phyloP scores from a whole-genome alignment of 1,284 basidiomycete species.

The Agroathelia rolfsii region DNA sequence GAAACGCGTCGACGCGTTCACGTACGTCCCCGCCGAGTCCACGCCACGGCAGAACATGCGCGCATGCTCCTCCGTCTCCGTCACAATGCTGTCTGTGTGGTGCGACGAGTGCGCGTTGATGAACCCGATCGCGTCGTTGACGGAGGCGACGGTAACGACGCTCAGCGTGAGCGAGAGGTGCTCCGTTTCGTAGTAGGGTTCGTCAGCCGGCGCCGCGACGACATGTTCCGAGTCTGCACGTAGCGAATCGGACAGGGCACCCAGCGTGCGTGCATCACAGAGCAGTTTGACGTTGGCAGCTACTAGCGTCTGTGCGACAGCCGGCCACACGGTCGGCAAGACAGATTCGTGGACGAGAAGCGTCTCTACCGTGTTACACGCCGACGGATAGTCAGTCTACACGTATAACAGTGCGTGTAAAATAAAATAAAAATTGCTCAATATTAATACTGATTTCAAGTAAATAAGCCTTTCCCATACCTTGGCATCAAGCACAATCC shows the following conservation, averaged over 20 bases:
- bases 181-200: conserved; percentile 76
- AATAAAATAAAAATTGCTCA: conserved; percentile 2
- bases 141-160: conserved; percentile 64
- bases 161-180: conserved; percentile 81
- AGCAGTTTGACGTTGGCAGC: conserved; percentile 65
- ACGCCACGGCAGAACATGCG: conserved; percentile 79
- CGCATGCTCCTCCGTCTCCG: conserved; percentile 63
- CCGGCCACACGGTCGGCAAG: conserved; percentile 68
- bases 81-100: conserved; percentile 92
- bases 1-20: conserved; percentile 93
- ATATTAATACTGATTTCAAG: too few species aligned
- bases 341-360: conserved; percentile 76
- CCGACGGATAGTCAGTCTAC: conserved; percentile 90
- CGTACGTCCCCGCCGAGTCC: conserved; percentile 87
- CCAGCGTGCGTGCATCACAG: conserved; percentile 63
- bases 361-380: conserved; percentile 92
- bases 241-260: conserved; percentile 33
- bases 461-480: too few species aligned
- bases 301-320: conserved; percentile 68
- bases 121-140: conserved; percentile 71
- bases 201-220: conserved; percentile 39
- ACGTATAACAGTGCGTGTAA: conserved; percentile 6
- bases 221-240: conserved; percentile 25
- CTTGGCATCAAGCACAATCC: conserved; percentile 87
- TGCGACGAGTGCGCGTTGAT: conserved; percentile 93